phyloP scores from a whole-genome alignment of 2,329 filamentous ascomycete species.

The Aspergillus sp. region DNA sequence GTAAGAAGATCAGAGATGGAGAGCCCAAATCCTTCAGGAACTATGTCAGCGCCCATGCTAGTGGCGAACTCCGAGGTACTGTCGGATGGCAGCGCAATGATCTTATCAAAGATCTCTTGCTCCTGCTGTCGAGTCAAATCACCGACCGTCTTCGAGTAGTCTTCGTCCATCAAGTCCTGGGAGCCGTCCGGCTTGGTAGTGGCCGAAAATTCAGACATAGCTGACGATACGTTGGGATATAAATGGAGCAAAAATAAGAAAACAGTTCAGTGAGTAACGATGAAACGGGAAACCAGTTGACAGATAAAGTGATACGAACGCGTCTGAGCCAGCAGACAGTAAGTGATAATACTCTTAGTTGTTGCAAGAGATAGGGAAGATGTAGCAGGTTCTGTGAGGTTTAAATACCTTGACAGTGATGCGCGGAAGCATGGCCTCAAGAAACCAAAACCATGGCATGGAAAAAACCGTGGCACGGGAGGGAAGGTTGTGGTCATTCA shows the following conservation, averaged over 20 bases:
- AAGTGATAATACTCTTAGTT: background rate
- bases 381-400: background rate
- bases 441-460: background rate
- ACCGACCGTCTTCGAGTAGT: background rate
- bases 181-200: background rate
- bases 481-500: background rate
- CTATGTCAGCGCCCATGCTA: background rate
- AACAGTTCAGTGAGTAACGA: background rate
- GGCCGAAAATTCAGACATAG: background rate
- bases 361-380: background rate
- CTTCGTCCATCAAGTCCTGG: background rate
- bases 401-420: background rate
- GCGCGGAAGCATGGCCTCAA: background rate
- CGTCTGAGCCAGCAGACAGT: background rate
- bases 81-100: background rate
- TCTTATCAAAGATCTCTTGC: background rate
- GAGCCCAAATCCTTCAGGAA: background rate
- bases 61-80: background rate
- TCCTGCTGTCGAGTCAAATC: background rate
- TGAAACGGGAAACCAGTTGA: background rate
- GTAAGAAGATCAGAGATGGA: background rate
- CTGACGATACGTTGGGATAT: background rate
- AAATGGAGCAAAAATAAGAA: background rate
- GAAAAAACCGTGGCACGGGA: background rate
- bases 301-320: background rate